Evolutionary conservation across 129 eudicot species (phyloP), one percentile per base, ranked within the genome.

Genomic region (Tanacetum coccineum): DNA sequence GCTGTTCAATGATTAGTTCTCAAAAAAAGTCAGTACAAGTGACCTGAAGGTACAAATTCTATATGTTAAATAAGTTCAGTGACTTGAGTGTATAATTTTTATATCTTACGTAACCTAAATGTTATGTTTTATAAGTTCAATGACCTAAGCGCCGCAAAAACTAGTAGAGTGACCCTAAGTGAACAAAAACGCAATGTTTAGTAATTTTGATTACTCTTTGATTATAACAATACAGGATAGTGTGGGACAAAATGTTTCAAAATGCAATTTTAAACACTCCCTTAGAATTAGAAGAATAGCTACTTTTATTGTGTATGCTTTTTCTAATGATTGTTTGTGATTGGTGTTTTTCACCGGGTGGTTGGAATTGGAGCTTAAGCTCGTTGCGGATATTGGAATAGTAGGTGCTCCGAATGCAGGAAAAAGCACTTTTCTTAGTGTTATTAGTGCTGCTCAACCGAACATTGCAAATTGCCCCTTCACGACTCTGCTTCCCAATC

Each of bases 401-500:
- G 86, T 93, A 32, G 99, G 99, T 57, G 93, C 86, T 64, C 99
- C 99, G 59, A 93, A 93, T 79, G 95, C 96, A 62, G 96, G 99
- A 66, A 93, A 93, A 83, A 89, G 96, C 83, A 93, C 98, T 14
- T 72, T 83, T 55, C 76, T 93, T 18, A 88, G 96, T 64, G 96
- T 86, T 62, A 78, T 88, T 54, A 88, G 96, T 79, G 96, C 95
- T 72, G 98, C 98, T 61, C 82, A 84, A 67, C 96, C 98, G 60
- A 78, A 75, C 68, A 93, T 93, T 19, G 98, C 98, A 68, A 86
- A 88, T 65, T 93, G 88, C 74, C 96, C 98, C 9, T 93, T 93
- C 67, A 93, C 98, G 21, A 88, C 98, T 2, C 71, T 93, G 74
- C 95, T 88, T 79, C 96, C 98, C 8, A 93, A 86, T 77, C 71